Base-by-base conservation (phyloP, 176 grass and related monocot genomes). In the Cenchrus fungigraminus region DNA sequence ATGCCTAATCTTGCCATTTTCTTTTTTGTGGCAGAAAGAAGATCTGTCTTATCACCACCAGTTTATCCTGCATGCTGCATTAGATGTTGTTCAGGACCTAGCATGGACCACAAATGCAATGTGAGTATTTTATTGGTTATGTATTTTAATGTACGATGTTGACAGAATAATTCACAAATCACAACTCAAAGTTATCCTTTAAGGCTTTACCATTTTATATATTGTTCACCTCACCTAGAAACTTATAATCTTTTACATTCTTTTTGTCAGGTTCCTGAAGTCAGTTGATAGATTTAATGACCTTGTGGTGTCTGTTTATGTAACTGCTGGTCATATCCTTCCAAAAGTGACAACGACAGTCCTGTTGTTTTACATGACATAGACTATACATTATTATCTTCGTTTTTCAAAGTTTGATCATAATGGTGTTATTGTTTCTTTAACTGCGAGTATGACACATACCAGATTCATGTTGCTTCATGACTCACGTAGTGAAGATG, bases 251-350 rank as follows among this genome's bases (percentile, higher is more conserved):
- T 12, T 80, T 34, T 65, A 40, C 22, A 14, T 73, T 28, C 63
- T 28, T 79, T 65, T 84, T 29, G 68, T 45, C 79, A 97, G 95
- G 95, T 97, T 94, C 66, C 79, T 97, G 80, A 94, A 94, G 76
- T 91, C 90, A 28, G 95, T 97, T 79, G 92, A 97, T 73, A 94
- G 90, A 83, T 97, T 97, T 72, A 94, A 92, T 81, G 92, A 97
- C 73, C 95, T 97, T 68, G 88, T 91, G 31, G 95, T 92, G 56
- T 97, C 92, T 84, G 90, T 97, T 83, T 94, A 94, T 91, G 92
- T 94, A 76, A 97, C 95, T 72, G 92, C 95, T 1, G 92, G 92
- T 93, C 92, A 95, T 97, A 97, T 97, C 92, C 91, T 97, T 86
- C 76, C 3, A 71, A 54, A 37, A 74, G 49, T 20, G n/a, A 73